phyloP scores from a whole-genome alignment of 148 eudicot genomes.

The Chenopodium quinoa region DNA sequence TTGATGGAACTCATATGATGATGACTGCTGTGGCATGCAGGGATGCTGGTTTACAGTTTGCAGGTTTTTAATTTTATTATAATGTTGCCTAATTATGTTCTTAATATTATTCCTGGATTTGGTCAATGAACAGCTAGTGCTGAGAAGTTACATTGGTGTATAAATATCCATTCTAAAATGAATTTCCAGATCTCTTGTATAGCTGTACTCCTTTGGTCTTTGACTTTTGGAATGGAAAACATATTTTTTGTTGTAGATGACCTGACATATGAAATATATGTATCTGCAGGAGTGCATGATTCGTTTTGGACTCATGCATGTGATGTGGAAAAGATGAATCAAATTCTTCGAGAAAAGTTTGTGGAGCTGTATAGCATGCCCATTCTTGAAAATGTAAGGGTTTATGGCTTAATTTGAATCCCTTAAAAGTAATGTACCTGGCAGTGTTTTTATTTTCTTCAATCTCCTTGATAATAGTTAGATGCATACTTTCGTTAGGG shows the following conservation, averaged over 20 bases:
- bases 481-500: neutral
- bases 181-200: slow-evolving; percentile 2
- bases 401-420: neutral
- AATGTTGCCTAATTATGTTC: neutral
- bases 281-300: slow-evolving; percentile 80
- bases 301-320: slow-evolving; percentile 98
- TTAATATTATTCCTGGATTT: neutral
- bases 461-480: neutral
- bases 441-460: neutral
- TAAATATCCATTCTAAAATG: neutral
- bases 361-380: slow-evolving; percentile 74
- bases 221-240: neutral
- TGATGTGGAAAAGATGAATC: slow-evolving; percentile 78
- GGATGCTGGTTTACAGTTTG: slow-evolving; percentile 85
- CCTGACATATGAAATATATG: neutral
- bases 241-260: neutral
- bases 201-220: neutral
- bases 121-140: neutral
- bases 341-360: slow-evolving; percentile 75
- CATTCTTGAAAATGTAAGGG: slow-evolving; percentile 77
- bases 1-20: slow-evolving; percentile 96
- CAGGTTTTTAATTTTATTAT: slow-evolving; percentile 51
- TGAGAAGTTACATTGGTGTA: neutral
- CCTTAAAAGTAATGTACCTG: neutral
- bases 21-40: slow-evolving; percentile 94